Conservation (phyloP, 331 rosid species). For the Pyrus hybrid region DNA sequence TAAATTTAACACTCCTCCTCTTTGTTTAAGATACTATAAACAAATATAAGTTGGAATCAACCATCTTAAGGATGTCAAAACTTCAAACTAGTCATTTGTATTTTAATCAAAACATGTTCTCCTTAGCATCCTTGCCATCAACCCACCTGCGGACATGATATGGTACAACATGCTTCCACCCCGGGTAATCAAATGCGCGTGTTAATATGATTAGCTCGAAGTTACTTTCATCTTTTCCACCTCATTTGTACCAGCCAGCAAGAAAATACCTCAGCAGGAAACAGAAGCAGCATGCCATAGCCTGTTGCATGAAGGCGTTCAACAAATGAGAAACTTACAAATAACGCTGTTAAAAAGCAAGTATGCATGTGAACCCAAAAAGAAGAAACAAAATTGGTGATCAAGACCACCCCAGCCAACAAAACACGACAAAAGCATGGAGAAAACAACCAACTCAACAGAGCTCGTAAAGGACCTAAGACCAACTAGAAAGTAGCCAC, state of each 20-base stretch:
- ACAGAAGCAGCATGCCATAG: constrained; percentile 71
- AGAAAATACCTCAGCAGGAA: constrained; percentile 72
- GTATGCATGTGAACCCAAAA: background rate
- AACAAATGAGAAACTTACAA: background rate
- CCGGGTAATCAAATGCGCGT: constrained; percentile 3
- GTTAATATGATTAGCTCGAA: background rate
- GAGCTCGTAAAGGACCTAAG: too few species aligned
- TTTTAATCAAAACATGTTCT: background rate
- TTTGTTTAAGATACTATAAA: background rate
- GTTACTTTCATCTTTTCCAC: constrained; percentile 3
- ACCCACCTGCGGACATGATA: background rate
- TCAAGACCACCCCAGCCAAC: too few species aligned
- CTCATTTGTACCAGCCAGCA: constrained; percentile 96
- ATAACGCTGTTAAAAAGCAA: background rate
- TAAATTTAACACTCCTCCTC: background rate
- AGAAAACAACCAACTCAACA: too few species aligned
- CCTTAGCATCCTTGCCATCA: background rate
- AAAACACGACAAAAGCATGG: too few species aligned
- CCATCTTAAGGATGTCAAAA: constrained; percentile 2
- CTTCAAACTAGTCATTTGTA: background rate
- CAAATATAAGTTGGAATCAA: background rate
- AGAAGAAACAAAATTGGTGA: background rate
- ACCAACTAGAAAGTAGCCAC: too few species aligned
- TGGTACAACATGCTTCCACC: constrained; percentile 20
- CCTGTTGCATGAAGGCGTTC: constrained; percentile 35